phyloP scores from a whole-genome alignment of 1,284 basidiomycete genomes.

The Cutaneotrichosporon sp. region DNA sequence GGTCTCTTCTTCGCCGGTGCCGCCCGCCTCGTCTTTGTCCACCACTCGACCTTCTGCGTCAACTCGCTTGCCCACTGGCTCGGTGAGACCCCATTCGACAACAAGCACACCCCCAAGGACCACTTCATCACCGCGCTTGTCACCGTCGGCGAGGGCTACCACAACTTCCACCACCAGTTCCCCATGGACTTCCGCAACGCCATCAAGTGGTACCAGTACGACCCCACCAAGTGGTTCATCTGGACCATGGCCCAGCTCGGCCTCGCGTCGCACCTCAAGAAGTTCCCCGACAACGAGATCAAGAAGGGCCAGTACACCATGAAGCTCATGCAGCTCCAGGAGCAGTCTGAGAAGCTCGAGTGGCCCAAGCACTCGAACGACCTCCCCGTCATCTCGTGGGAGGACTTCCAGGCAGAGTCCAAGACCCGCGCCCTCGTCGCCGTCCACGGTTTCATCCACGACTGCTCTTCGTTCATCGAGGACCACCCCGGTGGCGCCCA shows the following conservation, averaged over 20 bases:
- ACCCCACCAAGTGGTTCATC: constrained; percentile 83
- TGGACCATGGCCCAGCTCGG: constrained; percentile 65
- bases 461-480: constrained; percentile 79
- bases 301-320: constrained; percentile 89
- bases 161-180: constrained; percentile 94
- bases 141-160: constrained; percentile 91
- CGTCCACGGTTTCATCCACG: constrained; percentile 88
- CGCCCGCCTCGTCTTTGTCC: constrained; percentile 78
- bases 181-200: constrained; percentile 94
- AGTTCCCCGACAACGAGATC: constrained; percentile 92
- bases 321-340: constrained; percentile 79
- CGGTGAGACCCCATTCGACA: constrained; percentile 87
- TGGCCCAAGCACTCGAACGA: constrained; percentile 70
- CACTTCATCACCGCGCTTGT: constrained; percentile 83
- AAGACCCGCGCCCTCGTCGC: constrained; percentile 75
- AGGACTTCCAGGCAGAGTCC: constrained; percentile 71
- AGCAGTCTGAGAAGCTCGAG: constrained; percentile 66
- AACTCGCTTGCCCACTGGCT: constrained; percentile 95
- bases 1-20: constrained; percentile 87
- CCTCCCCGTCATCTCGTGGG: constrained; percentile 81
- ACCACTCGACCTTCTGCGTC: constrained; percentile 94
- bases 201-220: constrained; percentile 87
- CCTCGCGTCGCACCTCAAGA: constrained; percentile 82
- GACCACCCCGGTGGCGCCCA: constrained; percentile 82
- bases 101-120: constrained; percentile 91